phyloP scores from a whole-genome alignment of 169 alveolate species.

The Amoebophrya sp. region DNA sequence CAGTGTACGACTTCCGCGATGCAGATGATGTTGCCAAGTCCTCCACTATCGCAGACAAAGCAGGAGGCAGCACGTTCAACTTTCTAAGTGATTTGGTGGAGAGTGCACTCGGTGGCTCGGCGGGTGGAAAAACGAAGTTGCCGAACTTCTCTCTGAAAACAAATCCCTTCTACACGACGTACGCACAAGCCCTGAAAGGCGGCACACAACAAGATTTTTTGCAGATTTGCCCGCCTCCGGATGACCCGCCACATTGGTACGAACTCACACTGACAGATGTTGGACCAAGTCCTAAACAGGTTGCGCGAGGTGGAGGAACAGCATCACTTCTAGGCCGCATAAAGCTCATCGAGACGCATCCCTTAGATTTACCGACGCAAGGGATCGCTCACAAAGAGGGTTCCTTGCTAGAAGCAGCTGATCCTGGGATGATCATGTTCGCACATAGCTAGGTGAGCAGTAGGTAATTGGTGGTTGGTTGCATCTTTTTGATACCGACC shows the following conservation, averaged over 20 bases:
- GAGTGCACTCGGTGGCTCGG: no score
- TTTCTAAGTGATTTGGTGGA: no score
- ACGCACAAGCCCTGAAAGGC: not conserved
- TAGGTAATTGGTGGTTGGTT: no score
- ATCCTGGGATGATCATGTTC: not conserved
- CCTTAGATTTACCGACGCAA: not conserved
- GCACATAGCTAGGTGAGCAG: not conserved
- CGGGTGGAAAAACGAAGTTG: no score
- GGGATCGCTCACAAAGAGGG: not conserved
- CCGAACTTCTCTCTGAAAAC: no score
- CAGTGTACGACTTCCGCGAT: not conserved
- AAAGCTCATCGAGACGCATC: not conserved
- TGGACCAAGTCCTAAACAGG: not conserved
- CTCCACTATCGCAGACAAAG: not conserved
- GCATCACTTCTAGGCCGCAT: not conserved
- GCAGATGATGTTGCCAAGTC: not conserved
- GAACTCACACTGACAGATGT: not conserved
- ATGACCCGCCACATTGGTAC: slow-evolving; percentile 17
- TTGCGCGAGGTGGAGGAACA: not conserved
- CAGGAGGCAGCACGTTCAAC: no score
- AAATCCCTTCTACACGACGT: not conserved
- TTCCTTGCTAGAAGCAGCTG: not conserved
- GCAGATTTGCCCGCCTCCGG: not conserved
- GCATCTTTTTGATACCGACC: no score
- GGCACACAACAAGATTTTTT: not conserved